A percentile compares a stretch with the other conserved stretches of the same genome.
These are phyloP conservation scores for Aspergillus aculeatinus DNA, from an alignment of 2,329 filamentous ascomycete genomes.

Conservation along the genomic window DNA sequence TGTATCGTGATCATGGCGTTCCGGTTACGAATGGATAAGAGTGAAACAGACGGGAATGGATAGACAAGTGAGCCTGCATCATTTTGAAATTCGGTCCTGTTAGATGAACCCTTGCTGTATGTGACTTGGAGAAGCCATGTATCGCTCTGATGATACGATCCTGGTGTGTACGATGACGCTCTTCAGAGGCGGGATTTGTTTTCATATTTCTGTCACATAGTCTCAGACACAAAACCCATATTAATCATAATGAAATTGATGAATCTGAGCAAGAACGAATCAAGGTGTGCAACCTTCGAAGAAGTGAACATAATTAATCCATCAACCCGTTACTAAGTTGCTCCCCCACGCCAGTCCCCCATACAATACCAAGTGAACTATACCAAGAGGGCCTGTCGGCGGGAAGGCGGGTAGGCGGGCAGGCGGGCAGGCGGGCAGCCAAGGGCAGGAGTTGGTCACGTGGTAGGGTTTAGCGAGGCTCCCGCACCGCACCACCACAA, in stretches of 20 bases:
- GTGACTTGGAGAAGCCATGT: background rate
- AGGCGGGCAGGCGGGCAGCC: slow-evolving; percentile 10
- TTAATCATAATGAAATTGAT: background rate
- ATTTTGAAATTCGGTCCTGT: background rate
- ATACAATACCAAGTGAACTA: background rate
- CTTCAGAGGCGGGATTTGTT: background rate
- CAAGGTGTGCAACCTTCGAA: background rate
- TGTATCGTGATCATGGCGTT: background rate
- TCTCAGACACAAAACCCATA: background rate
- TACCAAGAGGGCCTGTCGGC: no score
- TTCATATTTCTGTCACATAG: background rate
- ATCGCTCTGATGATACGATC: background rate
- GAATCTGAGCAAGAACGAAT: background rate
- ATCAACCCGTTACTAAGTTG: background rate
- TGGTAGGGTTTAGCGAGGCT: slow-evolving; percentile 46
- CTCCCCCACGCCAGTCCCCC: background rate
- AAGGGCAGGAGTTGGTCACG: slow-evolving; percentile 45
- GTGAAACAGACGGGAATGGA: background rate
- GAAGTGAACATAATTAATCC: background rate
- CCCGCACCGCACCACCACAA: slow-evolving; percentile 43
- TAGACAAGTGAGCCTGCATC: background rate
- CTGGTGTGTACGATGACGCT: background rate
- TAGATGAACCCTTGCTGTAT: background rate
- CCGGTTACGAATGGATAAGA: background rate
- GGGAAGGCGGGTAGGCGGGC: background rate